Percentiles rank a stretch among this genome's conserved stretches.
These are phyloP conservation scores for Paramecium tetraurelia DNA, from an alignment of 73 alveolate genomes.

Conservation along the genomic window DNA sequence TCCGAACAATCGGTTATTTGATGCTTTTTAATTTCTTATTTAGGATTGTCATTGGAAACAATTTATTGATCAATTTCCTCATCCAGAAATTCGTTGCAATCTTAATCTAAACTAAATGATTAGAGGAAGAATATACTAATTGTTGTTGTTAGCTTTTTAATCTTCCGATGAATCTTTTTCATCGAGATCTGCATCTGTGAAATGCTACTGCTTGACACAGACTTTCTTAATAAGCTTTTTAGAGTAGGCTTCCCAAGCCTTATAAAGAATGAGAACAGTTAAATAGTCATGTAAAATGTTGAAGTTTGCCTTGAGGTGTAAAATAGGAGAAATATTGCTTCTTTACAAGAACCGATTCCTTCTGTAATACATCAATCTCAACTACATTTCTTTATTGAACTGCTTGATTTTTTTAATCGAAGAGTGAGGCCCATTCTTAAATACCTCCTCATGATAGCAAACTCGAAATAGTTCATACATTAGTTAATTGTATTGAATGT, in stretches of 20 bases:
- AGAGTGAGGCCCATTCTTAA: neutral
- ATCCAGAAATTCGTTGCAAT: neutral
- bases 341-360: neutral
- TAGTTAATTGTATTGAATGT: neutral
- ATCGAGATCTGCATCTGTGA: neutral
- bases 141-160: neutral
- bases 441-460: neutral
- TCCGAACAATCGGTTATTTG: neutral
- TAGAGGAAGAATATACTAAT: neutral
- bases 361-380: neutral
- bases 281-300: constrained; percentile 17
- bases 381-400: constrained; percentile 13
- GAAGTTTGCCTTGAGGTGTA: neutral
- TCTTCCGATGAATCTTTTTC: neutral
- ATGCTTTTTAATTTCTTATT: neutral
- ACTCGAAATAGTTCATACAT: constrained; percentile 30
- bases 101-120: neutral
- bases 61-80: neutral
- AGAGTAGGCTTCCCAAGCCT: constrained; percentile 15
- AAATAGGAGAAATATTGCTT: neutral
- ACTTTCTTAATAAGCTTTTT: neutral
- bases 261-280: neutral
- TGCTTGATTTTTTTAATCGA: neutral
- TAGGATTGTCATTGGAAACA: neutral
- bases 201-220: neutral